Base-by-base conservation (phyloP, 768 basidiomycete species). In the Coprinopsis strossmayeri region DNA sequence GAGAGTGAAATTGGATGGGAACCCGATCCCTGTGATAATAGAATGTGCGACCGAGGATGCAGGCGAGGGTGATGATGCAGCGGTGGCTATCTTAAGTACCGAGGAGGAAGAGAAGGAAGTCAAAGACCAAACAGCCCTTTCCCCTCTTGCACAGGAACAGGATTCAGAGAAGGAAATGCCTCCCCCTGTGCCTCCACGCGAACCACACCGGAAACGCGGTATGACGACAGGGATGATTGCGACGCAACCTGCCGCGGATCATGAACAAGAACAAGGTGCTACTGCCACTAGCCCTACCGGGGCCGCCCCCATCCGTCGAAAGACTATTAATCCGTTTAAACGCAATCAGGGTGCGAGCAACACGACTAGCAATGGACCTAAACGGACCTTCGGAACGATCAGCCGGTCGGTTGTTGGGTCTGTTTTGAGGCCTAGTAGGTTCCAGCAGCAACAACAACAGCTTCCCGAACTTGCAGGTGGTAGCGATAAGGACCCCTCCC, bases 381-480 rank as follows among this genome's bases (percentile, higher is more conserved):
- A 50, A 24, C 27, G 41, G 4, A 30, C 48, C 5, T 39, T 50
- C n/a, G n/a, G 21, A 11, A 48, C 25, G 27, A 45, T 45, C 18
- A n/a, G 34, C 3, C 72, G 75, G 35, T 71, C 74, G 0, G 63
- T 76, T 34, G 62, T 68, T 3, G 70, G 71, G 25, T 68, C 64
- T 1, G 54, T 69, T 12, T 56, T 64, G 3, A 53, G 59, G 39
- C 59, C 5, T 53, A 56, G 43, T 42, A 42, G 39, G 64, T 37
- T 58, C 4, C 54, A 56, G 41, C 42, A 42, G 39, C 64, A 11
- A 42, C 10, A 25, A 25, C 21, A 24, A 23, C 18, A 20, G 18
- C 7, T 9, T 18, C 18, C 7, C 18, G 7, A 38, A 38, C 10
- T 12, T n/a, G n/a, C n/a, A n/a, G n/a, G n/a, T n/a, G n/a, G n/a